Base-by-base conservation (phyloP, 805 yeast species). In the Pichia occidentalis region DNA sequence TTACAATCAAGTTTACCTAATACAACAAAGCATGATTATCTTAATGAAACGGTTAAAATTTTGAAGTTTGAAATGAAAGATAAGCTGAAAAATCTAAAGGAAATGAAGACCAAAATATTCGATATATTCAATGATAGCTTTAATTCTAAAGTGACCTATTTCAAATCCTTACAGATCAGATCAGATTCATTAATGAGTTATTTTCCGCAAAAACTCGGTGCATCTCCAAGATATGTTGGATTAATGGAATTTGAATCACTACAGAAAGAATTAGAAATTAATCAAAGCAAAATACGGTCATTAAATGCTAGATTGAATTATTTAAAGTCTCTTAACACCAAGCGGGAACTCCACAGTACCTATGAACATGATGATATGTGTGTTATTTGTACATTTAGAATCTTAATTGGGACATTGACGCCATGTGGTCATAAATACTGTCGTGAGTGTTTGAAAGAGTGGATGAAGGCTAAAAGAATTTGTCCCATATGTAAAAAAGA, bases 351-450 rank as follows among this genome's bases (percentile, higher is more conserved):
- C n/a, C 46, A 48, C 4, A 60, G 56, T 7, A 55, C 56, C 7
- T 38, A 40, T n/a, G 42, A 36, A 4, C 63, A 61, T 8, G 28
- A 21, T 11, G 55, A 59, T 10, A 37, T 70, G 14, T 92, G 98
- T 58, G 71, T 79, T 23, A 88, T 92, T 43, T 92, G 98, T 56
- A 74, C 82, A 16, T 70, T 77, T 4, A 55, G 72, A 2, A 85
- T 87, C 34, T 65, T 73, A 3, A 66, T 77, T 27, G 98, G 98
- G 0, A 71, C 92, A 0, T 64, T 92, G 39, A 81, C 95, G 0
- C 77, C 77, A 8, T 92, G 98, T 68, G 97, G 97, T 0, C 98
- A 92, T 59, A 78, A 77, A 48, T 92, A 82, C 54, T 92, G 98
- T 56, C 73, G 75, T 40, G 83, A 74, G 1, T 92, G 98, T 57